Conservation (phyloP, 2,329 filamentous ascomycete genomes). For the Eutypella sp. region DNA sequence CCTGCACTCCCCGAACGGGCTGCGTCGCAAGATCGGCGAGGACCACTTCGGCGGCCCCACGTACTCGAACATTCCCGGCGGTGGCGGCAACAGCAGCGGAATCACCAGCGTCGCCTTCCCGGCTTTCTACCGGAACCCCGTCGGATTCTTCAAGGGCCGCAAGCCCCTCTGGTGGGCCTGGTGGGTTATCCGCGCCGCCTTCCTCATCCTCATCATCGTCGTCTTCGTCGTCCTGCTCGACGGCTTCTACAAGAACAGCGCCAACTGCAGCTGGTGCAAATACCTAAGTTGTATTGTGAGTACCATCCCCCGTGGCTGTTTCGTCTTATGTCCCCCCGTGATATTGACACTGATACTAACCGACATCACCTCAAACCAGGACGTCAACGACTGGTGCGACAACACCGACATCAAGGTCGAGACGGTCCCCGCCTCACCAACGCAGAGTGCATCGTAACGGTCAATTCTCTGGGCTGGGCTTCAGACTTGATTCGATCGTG, state of each 20-base stretch:
- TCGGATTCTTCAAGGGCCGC: conserved; percentile 84
- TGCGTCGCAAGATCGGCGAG: conserved; percentile 69
- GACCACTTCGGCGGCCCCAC: conserved; percentile 48
- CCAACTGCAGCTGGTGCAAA: conserved; percentile 87
- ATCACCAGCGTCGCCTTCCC: conserved; percentile 41
- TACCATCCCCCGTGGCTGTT: conserved; percentile 20
- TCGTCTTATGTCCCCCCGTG: background rate
- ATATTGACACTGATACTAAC: background rate
- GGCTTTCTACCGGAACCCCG: conserved; percentile 55
- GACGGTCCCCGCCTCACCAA: conserved; percentile 9
- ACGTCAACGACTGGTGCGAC: conserved; percentile 28
- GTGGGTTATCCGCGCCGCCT: conserved; percentile 82
- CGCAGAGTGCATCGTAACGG: too few species aligned
- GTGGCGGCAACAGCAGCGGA: conserved; percentile 38
- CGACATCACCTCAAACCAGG: conserved; percentile 13
- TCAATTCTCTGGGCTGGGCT: too few species aligned
- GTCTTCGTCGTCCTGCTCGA: conserved; percentile 82
- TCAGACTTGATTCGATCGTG: too few species aligned
- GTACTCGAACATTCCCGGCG: conserved; percentile 60
- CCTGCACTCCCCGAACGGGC: conserved; percentile 77
- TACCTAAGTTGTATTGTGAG: conserved; percentile 88
- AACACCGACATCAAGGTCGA: conserved; percentile 22
- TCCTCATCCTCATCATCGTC: conserved; percentile 74
- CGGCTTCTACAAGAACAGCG: conserved; percentile 81
- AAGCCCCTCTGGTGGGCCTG: conserved; percentile 96